phyloP scores from a whole-genome alignment of 2,329 filamentous ascomycete genomes.

The Pestalotiopsis sp. region DNA sequence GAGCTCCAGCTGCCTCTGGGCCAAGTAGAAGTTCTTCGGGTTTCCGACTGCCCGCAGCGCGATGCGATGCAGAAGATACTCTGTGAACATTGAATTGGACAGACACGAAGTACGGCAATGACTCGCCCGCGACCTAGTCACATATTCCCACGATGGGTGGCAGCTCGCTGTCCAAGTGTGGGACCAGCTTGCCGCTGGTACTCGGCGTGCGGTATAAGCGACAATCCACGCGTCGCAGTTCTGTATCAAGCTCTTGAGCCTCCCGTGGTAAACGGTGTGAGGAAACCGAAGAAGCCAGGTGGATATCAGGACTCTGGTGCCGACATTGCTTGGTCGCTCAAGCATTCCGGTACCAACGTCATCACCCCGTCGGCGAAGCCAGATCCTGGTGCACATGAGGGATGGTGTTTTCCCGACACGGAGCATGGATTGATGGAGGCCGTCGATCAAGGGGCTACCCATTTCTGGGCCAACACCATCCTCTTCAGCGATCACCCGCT shows the following conservation, averaged over 20 bases:
- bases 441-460: not conserved
- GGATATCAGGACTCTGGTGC: conserved; percentile 6
- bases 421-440: not conserved
- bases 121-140: not conserved
- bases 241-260: conserved; percentile 4
- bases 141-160: not conserved
- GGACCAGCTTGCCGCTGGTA: not conserved
- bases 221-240: not conserved
- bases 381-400: not conserved
- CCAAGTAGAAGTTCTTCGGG: not conserved
- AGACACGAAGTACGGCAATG: not conserved
- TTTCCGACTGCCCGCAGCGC: not conserved
- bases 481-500: not conserved
- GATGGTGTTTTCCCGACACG: not conserved
- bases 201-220: not conserved
- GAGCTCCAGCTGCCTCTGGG: not conserved
- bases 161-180: no score
- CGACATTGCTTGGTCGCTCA: conserved; percentile 3
- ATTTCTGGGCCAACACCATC: conserved; percentile 4
- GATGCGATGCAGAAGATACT: not conserved
- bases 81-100: not conserved
- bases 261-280: conserved; percentile 3
- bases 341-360: not conserved
- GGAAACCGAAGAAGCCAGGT: not conserved
- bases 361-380: conserved; percentile 1